Evolutionary conservation across 352 stramenopile species (phyloP).

Genomic region (Pythium chondricola): DNA sequence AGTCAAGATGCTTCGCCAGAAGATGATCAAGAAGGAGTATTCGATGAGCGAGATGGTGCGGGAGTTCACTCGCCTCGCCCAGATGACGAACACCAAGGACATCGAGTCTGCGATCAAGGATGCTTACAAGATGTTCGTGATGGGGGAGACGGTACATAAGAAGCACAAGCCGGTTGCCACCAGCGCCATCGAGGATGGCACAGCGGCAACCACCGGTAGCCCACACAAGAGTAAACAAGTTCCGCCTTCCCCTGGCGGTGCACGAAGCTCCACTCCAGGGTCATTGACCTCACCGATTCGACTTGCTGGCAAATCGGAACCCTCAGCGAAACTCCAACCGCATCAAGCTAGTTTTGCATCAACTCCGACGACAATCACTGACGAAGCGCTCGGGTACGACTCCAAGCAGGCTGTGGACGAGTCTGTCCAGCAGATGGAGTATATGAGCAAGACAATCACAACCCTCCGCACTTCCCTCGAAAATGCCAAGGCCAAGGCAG

Average conservation of each 20-base stretch:
- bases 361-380: conserved; percentile 9
- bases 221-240: conserved; percentile 11
- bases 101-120: conserved; percentile 78
- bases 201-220: conserved; percentile 1
- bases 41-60: conserved; percentile 73
- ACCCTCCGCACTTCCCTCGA: conserved; percentile 56
- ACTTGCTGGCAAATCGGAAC: no score
- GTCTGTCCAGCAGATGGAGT: conserved; percentile 75
- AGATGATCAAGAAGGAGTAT: conserved; percentile 75
- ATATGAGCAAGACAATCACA: conserved; percentile 70
- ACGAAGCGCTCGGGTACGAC: conserved; percentile 61
- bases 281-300: background rate
- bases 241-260: background rate
- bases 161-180: conserved; percentile 28
- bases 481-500: conserved; percentile 58
- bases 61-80: conserved; percentile 60
- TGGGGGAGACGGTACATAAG: conserved; percentile 58
- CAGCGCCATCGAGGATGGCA: background rate
- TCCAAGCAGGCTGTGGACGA: conserved; percentile 72
- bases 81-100: conserved; percentile 75
- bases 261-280: background rate
- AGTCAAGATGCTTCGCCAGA: conserved; percentile 68
- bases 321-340: no score
- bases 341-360: no score
- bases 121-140: conserved; percentile 68